These are phyloP conservation scores for Hyphochytrium catenoides DNA, from an alignment of 352 stramenopile species.

Conservation along the genomic window DNA sequence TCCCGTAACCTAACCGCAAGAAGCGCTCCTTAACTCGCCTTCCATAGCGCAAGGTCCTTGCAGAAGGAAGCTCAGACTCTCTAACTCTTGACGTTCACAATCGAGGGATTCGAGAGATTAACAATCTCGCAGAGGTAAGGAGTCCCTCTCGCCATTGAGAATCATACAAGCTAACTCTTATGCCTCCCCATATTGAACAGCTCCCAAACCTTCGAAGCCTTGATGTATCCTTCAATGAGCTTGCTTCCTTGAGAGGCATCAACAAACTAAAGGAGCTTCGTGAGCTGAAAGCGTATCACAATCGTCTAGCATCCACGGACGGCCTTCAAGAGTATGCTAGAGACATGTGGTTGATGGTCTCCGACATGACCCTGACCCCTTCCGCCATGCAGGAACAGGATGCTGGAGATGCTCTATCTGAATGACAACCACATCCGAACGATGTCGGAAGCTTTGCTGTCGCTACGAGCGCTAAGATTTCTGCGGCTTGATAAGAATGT, in stretches of 20 bases:
- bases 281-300: slow-evolving; percentile 54
- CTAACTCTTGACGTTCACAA: slow-evolving; percentile 57
- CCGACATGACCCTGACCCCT: too few species aligned
- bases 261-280: slow-evolving; percentile 28
- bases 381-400: slow-evolving; percentile 32
- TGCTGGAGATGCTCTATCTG: slow-evolving; percentile 31
- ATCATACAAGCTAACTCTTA: neutral
- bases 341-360: too few species aligned
- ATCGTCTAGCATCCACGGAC: slow-evolving; percentile 23
- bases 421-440: slow-evolving; percentile 38
- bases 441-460: slow-evolving; percentile 27
- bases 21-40: too few species aligned
- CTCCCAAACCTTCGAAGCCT: slow-evolving; percentile 36
- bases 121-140: slow-evolving; percentile 28
- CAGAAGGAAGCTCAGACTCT: too few species aligned
- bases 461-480: slow-evolving; percentile 32
- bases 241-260: slow-evolving; percentile 26
- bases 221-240: slow-evolving; percentile 45
- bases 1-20: too few species aligned
- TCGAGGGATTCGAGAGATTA: slow-evolving; percentile 24
- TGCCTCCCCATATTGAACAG: slow-evolving; percentile 8
- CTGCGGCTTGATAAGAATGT: slow-evolving; percentile 38
- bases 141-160: neutral
- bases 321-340: slow-evolving; percentile 25
- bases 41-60: too few species aligned